Evolutionary conservation across 345 rosid genomes (phyloP), one percentile per base, ranked within the genome.

Genomic region (Zanthoxylum bungeanum): DNA sequence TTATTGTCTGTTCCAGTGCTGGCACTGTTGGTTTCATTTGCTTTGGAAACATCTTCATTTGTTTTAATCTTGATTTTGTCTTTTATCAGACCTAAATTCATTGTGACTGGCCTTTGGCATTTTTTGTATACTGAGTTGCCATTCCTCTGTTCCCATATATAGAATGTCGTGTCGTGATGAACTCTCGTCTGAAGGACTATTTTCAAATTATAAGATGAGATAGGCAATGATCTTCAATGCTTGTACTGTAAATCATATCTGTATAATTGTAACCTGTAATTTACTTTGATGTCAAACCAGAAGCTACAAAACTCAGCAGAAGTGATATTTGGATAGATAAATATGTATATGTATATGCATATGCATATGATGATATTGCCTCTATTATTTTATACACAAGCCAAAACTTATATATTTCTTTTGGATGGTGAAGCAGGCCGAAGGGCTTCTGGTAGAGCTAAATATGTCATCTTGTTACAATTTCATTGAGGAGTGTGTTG

Each of bases 371-470:
- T n/a, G 22, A 25, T 63, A 24, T 24, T 12, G 31, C 52, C 12
- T 42, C 36, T 63, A 28, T 42, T 42, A 47, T 46, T 7, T 2
- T 25, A 17, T 10, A 14, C 9, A 44, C 22, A 65, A 46, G 55
- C 51, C 16, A 19, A 25, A 49, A 56, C 64, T 46, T 28, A 22
- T 4, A 44, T 59, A 47, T 71, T 68, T 63, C 30, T 47, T 64
- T 52, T 37, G 51, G n/a, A 56, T 70, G 46, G 5, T 73, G 60
- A 16, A 60, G 68, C 90, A 96, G 99, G 95, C 84, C 37, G 91
- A 89, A 75, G 95, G 89, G 53, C 85, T 96, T 47, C 77, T 89
- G 50, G 76, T 72, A 31, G 99, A 96, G 85, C 87, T 73, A 73
- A 88, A 83, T 55, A 79, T 84, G 69, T 61, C 89, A 61, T 68